These are phyloP conservation scores for Millerago galiae DNA, from an alignment of 805 yeast species.

Conservation along the genomic window DNA sequence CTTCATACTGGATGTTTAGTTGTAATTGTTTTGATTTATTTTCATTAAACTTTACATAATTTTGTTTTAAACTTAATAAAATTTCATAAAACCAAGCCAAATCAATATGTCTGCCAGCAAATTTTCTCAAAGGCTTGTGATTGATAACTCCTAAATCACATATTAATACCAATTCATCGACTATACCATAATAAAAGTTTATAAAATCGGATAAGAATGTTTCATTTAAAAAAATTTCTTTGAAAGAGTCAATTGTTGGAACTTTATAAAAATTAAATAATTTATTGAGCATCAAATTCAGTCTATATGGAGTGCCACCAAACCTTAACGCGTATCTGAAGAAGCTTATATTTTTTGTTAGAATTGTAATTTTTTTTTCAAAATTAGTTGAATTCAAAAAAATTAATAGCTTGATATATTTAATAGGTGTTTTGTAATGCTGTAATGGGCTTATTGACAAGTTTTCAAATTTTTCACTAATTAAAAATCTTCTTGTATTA, in stretches of 20 bases:
- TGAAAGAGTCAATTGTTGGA: conserved; percentile 17
- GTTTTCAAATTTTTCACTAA: conserved; percentile 23
- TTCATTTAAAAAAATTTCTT: conserved; percentile 34
- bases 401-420: conserved; percentile 17
- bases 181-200: conserved; percentile 55
- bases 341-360: conserved; percentile 40
- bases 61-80: conserved; percentile 47
- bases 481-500: conserved; percentile 28
- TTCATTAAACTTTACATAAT: conserved; percentile 36
- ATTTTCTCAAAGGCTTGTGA: conserved; percentile 28
- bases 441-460: conserved; percentile 23
- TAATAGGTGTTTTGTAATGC: conserved; percentile 20
- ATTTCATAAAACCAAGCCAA: conserved; percentile 67
- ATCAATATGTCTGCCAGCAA: conserved; percentile 52
- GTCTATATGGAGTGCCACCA: conserved; percentile 61
- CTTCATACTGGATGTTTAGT: conserved; percentile 52
- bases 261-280: conserved; percentile 20
- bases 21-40: conserved; percentile 45
- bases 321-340: conserved; percentile 67
- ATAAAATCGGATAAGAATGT: conserved; percentile 43
- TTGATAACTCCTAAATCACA: conserved; percentile 46
- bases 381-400: conserved; percentile 26
- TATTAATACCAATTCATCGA: conserved; percentile 56
- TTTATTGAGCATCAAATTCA: conserved; percentile 32
- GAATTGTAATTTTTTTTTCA: conserved; percentile 34